Percentiles rank a stretch among this genome's conserved stretches.
These are phyloP conservation scores for Verbascum thapsus DNA, from an alignment of 257 asterid genomes.

Conservation along the genomic window DNA sequence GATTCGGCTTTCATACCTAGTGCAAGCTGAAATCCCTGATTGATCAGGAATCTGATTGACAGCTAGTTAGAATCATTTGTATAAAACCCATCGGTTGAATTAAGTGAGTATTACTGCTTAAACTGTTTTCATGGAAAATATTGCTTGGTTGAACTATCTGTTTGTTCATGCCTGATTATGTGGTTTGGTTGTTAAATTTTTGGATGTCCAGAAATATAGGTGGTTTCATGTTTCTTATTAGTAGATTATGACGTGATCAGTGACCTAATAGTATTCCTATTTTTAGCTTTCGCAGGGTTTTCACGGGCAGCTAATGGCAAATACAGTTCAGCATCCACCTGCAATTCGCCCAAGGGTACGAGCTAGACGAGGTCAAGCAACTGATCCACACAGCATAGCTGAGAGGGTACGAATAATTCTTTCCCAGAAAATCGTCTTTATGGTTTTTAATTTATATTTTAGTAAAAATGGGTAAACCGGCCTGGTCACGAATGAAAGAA, in stretches of 20 bases:
- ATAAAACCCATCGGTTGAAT: background rate
- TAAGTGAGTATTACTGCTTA: background rate
- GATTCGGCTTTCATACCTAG: no score
- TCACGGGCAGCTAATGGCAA: conserved; percentile 73
- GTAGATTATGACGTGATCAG: conserved; percentile 1
- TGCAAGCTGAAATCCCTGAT: no score
- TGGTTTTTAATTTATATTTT: no score
- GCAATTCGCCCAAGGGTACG: conserved; percentile 84
- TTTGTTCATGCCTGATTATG: background rate
- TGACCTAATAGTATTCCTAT: conserved; percentile 5
- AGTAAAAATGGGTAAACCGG: no score
- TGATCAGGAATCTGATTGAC: no score
- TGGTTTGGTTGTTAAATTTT: background rate
- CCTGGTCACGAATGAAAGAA: background rate
- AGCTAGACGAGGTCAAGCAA: conserved; percentile 98
- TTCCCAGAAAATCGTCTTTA: background rate
- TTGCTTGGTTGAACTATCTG: background rate
- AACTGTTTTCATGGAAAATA: background rate
- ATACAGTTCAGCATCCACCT: conserved; percentile 69
- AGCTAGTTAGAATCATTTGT: background rate
- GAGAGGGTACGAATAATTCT: conserved; percentile 70
- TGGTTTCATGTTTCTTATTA: background rate
- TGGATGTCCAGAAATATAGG: background rate
- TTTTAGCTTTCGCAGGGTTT: conserved; percentile 53
- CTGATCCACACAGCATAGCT: conserved; percentile 99